phyloP scores from a whole-genome alignment of 2,329 filamentous ascomycete genomes.

The Ustulina deusta region DNA sequence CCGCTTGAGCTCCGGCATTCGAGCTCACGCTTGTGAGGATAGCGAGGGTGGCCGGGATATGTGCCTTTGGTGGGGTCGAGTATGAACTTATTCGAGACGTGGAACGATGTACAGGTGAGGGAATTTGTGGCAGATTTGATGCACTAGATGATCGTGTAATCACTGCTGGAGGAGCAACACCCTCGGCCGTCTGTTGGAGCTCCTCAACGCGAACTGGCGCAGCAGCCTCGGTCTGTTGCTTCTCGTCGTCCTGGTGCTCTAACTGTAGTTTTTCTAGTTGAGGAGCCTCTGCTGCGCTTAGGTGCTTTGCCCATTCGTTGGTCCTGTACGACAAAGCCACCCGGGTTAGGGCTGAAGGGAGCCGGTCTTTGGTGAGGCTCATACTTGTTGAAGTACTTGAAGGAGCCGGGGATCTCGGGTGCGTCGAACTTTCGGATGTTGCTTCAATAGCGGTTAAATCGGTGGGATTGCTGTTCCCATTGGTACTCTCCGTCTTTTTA shows the following conservation, averaged over 20 bases:
- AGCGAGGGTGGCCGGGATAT: slow-evolving; percentile 31
- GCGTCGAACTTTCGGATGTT: slow-evolving; percentile 40
- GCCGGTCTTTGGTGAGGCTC: slow-evolving; percentile 68
- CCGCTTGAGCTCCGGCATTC: slow-evolving; percentile 10
- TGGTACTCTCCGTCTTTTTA: slow-evolving; percentile 37
- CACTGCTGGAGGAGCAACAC: slow-evolving; percentile 58
- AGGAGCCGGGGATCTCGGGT: slow-evolving; percentile 53
- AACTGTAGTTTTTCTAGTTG: slow-evolving; percentile 71
- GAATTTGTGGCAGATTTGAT: slow-evolving; percentile 43
- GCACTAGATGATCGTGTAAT: slow-evolving; percentile 48
- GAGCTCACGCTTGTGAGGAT: slow-evolving; percentile 30
- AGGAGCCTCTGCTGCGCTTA: slow-evolving; percentile 80
- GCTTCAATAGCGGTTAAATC: slow-evolving; percentile 38
- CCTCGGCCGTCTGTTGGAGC: slow-evolving; percentile 72
- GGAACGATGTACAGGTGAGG: slow-evolving; percentile 35
- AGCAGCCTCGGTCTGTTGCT: slow-evolving; percentile 63
- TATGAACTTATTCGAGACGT: slow-evolving; percentile 41
- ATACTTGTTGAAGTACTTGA: slow-evolving; percentile 48
- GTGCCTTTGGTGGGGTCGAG: slow-evolving; percentile 26
- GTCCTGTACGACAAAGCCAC: slow-evolving; percentile 87
- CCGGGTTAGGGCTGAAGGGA: slow-evolving; percentile 79
- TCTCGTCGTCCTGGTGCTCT: slow-evolving; percentile 48
- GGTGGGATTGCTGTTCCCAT: slow-evolving; percentile 35
- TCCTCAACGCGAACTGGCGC: slow-evolving; percentile 72
- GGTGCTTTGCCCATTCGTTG: slow-evolving; percentile 96